Evolutionary conservation across 1,139 yeast genomes (phyloP).

Genomic region (Suhomyces anneliseae): DNA sequence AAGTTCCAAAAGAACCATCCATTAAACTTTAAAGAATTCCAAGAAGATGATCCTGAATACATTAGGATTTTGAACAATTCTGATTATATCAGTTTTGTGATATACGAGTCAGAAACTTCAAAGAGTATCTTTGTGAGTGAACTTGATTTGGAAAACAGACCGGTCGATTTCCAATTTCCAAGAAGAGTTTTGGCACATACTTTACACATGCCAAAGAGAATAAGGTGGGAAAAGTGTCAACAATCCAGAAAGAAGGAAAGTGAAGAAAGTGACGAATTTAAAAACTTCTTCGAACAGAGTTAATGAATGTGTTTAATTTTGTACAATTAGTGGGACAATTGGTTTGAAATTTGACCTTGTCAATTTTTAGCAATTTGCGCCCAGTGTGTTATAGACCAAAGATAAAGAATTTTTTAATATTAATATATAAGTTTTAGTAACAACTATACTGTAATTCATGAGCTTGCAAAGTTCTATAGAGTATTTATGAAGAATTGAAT

Average conservation of each 20-base stretch:
- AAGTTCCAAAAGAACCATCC: slow-evolving; percentile 44
- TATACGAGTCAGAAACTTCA: slow-evolving; percentile 19
- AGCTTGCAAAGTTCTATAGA: too few relatives aligned
- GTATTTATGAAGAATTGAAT: too few relatives aligned
- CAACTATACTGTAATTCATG: too few relatives aligned
- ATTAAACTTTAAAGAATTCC: slow-evolving; percentile 39
- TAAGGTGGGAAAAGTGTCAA: slow-evolving; percentile 72
- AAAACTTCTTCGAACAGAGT: slow-evolving; percentile 36
- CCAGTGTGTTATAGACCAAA: too few relatives aligned
- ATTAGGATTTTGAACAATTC: slow-evolving; percentile 30
- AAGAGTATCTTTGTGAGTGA: slow-evolving; percentile 24
- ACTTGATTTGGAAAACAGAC: slow-evolving; percentile 24
- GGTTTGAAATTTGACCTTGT: too few relatives aligned
- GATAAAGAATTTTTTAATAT: too few relatives aligned
- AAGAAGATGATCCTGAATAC: slow-evolving; percentile 23
- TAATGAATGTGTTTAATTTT: not conserved
- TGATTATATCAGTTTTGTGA: slow-evolving; percentile 43
- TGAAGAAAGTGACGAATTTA: slow-evolving; percentile 61
- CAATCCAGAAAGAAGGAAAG: slow-evolving; percentile 60
- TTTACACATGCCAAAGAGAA: slow-evolving; percentile 57
- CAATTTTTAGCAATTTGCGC: too few relatives aligned
- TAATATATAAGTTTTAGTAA: too few relatives aligned
- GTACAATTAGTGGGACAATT: too few relatives aligned
- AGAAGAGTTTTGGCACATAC: slow-evolving; percentile 69
- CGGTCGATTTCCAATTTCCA: slow-evolving; percentile 74